Percentiles rank a stretch among this genome's conserved stretches.
Evolutionary conservation across 306 rosid genomes (phyloP).

Genomic region (Astragalus glycyphyllos): DNA sequence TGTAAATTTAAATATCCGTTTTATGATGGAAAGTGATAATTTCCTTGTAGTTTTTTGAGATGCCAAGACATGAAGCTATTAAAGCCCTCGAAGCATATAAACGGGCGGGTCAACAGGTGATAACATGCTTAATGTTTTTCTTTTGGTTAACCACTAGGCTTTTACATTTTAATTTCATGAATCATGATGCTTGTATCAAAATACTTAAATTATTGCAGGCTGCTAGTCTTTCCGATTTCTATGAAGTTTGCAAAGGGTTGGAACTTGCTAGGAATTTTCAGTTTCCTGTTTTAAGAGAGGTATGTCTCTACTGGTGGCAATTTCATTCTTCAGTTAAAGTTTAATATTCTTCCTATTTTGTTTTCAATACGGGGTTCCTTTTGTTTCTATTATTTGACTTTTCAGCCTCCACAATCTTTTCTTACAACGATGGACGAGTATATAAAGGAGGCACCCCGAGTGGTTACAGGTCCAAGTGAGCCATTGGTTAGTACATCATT

Average conservation of each 20-base stretch:
- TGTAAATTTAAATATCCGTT: conserved; percentile 20
- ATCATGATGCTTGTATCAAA: conserved; percentile 33
- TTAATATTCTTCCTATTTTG: conserved; percentile 17
- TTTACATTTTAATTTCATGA: conserved; percentile 36
- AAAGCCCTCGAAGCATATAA: conserved; percentile 91
- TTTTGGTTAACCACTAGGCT: neutral
- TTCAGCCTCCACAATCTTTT: conserved; percentile 97
- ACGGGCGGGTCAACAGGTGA: conserved; percentile 98
- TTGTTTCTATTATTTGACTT: conserved; percentile 35
- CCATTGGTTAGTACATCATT: conserved; percentile 76
- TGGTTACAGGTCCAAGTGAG: conserved; percentile 77
- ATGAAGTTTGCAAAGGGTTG: conserved; percentile 92
- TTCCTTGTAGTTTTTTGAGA: conserved; percentile 87
- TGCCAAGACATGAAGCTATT: conserved; percentile 97
- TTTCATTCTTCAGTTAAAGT: conserved; percentile 20
- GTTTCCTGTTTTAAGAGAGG: conserved; percentile 97
- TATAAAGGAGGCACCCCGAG: conserved; percentile 91
- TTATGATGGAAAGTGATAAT: conserved; percentile 25
- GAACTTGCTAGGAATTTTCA: conserved; percentile 98
- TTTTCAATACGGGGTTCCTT: conserved; percentile 22
- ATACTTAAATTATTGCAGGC: conserved; percentile 64
- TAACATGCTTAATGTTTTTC: conserved; percentile 21
- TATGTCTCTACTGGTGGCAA: conserved; percentile 24
- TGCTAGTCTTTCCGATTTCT: conserved; percentile 81
- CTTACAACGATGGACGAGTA: conserved; percentile 97